Base-by-base conservation (phyloP, 305 asterid genomes). In the Fraxinus nigra region DNA sequence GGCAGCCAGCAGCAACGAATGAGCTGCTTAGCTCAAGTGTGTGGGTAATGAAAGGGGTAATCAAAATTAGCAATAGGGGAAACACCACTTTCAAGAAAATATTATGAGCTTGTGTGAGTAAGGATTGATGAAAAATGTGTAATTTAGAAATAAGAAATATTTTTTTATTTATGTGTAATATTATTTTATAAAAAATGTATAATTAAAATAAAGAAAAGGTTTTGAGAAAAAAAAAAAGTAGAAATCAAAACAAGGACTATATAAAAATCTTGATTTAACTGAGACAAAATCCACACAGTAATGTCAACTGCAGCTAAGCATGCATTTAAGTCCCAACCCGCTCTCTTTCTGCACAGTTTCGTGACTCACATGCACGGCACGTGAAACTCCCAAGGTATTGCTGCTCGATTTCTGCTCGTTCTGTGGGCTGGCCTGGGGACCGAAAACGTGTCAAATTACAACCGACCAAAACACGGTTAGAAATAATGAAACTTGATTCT, bases 1-100 rank as follows among this genome's bases (percentile, higher is more conserved):
- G 90, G 90, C 87, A 86, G 92, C 93, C 97, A 88, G 90, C 87
- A 87, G 92, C 94, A 95, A 92, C 92, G 94, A 93, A 92, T 90
- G 94, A 92, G 93, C 82, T 77, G 87, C 85, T 88, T 7, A 22
- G 91, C 91, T 79, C 73, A 83, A 88, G 86, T 82, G 92, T 77
- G 93, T 90, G 93, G 98, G 13, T 95, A 95, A 82, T 90, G 85
- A 82, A 81, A 78, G 86, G 88, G 89, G 92, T 87, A 85, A 89
- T 84, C 84, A 90, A 82, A 82, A 82, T 84, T 86, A 90, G 97
- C 93, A 51, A 5, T 46, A 46, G 96, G 88, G 30, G 75, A 54
- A 89, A 85, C 74, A 97, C 96, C 95, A 89, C 93, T 6, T 24
- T 34, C 16, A 75, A 24, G 56, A 77, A 72, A 81, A 81, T 24